Evolutionary conservation across 179 eudicot genomes (phyloP), one percentile per base, ranked within the genome.

Genomic region (Corrigiola litoralis): DNA sequence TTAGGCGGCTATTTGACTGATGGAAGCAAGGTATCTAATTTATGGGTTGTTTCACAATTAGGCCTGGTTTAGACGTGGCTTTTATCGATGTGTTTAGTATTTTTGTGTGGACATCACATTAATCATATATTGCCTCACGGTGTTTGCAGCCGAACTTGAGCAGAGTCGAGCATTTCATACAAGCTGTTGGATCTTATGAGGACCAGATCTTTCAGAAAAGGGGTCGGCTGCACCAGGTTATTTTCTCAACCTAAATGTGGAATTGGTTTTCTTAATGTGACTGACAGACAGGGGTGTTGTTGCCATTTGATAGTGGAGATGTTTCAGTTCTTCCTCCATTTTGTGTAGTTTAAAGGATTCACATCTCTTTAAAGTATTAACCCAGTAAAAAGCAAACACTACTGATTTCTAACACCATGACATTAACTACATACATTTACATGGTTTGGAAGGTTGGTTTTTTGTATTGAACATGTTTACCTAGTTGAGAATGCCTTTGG

Each of bases 151-250:
- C 79, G 51, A 61, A 70, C 63, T 68, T 80, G 71, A 68, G 49
- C 28, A 70, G 63, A 60, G 84, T 80, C 12, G 79, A 74, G 57
- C 58, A 71, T 7, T 77, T 80, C 18, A 80, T 80, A 45, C 84
- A 77, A 73, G 78, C 84, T 40, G 65, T 80, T 63, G 84, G 84
- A 63, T 77, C 81, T 37, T 80, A 73, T 40, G 84, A 80, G 67
- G 79, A 80, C 37, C 68, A 68, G 50, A 80, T 80, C 41, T 66
- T 81, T 65, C 84, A 83, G 71, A 94, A 94, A 85, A 88, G 99
- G 69, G 87, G 83, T 51, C 83, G 89, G 42, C 40, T 90, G 65
- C 92, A 90, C 82, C 94, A 84, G 89, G 99, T 89, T 65, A 63
- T 48, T 58, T 46, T 45, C 23, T 51, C 48, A 24, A 32, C 25